Evolutionary conservation across 768 basidiomycete genomes (phyloP), one percentile per base, ranked within the genome.

Genomic region (Serendipita vermifera): DNA sequence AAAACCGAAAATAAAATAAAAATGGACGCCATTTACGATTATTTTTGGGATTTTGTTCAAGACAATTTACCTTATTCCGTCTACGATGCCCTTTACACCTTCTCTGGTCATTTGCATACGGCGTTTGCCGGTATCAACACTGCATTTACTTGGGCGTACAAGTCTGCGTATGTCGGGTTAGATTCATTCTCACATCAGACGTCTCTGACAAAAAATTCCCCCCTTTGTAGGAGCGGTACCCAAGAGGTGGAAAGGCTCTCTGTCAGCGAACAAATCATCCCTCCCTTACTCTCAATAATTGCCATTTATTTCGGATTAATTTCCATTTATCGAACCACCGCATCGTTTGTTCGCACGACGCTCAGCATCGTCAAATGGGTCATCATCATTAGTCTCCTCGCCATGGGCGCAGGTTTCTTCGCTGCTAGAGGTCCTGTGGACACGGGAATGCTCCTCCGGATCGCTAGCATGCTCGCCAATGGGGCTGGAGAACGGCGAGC

Each of bases 341-440:
- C 75, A 22, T 88, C 83, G 81, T 73, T 84, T 62, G 68, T 88
- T 60, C 77, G 83, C 58, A 78, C 77, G 32, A 71, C 69, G 26
- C 66, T 87, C 60, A 87, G 77, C 74, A 75, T 86, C 62, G 65
- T 85, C 62, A 90, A 90, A 68, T 90, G 87, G 87, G 83, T 82
- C 22, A 69, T 72, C 9, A 69, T 90, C 43, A 58, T 86, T 6
- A 76, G 72, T 11, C 67, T 73, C 2, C 62, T 82, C 5, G 73
- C 39, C 13, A 56, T 54, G 20, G 54, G 33, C 20, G 14, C 53
- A n/a, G 61, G 61, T 9, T 60, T 56, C 22, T 38, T 60, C 40
- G 46, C 55, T 17, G 43, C 33, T 14, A 33, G n/a, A 31, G 58
- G 60, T 14, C 46, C 46, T 9, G 15, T 48, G 35, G 26, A 22